These are phyloP conservation scores for Diutina neorugosa DNA, from an alignment of 1,139 yeast species.

Conservation along the genomic window DNA sequence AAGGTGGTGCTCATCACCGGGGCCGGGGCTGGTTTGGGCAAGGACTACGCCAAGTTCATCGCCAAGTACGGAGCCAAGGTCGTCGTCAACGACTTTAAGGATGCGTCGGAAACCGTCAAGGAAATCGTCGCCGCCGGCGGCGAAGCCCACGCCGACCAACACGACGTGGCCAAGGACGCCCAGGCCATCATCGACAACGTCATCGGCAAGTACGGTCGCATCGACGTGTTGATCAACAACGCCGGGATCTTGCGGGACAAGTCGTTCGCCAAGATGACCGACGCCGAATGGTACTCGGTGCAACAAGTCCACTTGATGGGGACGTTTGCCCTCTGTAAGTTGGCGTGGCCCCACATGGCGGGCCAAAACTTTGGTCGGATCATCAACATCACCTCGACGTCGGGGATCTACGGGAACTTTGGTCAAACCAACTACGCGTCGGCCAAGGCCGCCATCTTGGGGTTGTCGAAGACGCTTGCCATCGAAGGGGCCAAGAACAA, in stretches of 20 bases:
- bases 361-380: conserved; percentile 72
- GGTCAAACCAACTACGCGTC: conserved; percentile 96
- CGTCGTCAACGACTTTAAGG: conserved; percentile 82
- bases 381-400: conserved; percentile 84
- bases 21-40: conserved; percentile 92
- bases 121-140: conserved; percentile 74
- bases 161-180: conserved; percentile 73
- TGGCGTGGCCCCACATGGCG: conserved; percentile 74
- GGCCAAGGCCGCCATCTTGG: conserved; percentile 83
- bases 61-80: conserved; percentile 94
- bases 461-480: conserved; percentile 77
- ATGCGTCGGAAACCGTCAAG: conserved; percentile 61
- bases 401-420: conserved; percentile 94
- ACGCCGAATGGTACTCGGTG: conserved; percentile 75
- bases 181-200: conserved; percentile 72
- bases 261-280: conserved; percentile 76
- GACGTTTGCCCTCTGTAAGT: conserved; percentile 70
- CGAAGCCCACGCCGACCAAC: conserved; percentile 72
- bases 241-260: conserved; percentile 93
- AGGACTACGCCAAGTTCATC: conserved; percentile 73
- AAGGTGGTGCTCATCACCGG: conserved; percentile 92
- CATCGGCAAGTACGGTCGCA: conserved; percentile 62
- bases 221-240: conserved; percentile 80
- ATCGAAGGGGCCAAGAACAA: conserved; percentile 76
- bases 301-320: conserved; percentile 76